These are phyloP conservation scores for Russula brevipes DNA, from an alignment of 768 basidiomycete species.

Conservation along the genomic window DNA sequence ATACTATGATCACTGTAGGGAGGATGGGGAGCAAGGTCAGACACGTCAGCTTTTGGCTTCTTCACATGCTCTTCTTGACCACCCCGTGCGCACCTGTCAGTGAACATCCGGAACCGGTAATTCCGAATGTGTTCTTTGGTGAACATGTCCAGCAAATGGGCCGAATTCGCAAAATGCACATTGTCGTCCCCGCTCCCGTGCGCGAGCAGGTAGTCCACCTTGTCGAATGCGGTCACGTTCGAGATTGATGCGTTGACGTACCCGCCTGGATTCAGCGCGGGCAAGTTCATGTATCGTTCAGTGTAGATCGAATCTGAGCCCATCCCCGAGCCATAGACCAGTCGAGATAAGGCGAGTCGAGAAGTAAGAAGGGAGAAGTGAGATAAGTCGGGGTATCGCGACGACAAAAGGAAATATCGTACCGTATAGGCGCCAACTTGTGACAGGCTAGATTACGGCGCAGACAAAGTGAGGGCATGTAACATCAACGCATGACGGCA, in stretches of 20 bases:
- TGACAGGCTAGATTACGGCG: conserved; percentile 58
- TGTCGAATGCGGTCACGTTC: conserved; percentile 80
- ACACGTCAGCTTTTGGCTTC: neutral
- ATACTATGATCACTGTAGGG: conserved; percentile 72
- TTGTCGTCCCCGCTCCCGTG: conserved; percentile 97
- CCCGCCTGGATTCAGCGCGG: conserved; percentile 71
- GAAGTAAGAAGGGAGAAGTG: neutral
- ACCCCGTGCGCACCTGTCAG: conserved; percentile 63
- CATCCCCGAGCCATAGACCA: neutral
- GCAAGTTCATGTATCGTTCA: conserved; percentile 93
- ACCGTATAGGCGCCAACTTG: conserved; percentile 82
- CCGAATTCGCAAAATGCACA: conserved; percentile 90
- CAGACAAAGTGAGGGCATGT: neutral
- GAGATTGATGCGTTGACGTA: conserved; percentile 87
- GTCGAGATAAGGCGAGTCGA: neutral
- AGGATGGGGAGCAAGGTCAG: no score
- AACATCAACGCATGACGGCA: neutral
- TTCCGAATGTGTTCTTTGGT: conserved; percentile 67
- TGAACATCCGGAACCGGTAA: conserved; percentile 92
- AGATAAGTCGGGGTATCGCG: neutral
- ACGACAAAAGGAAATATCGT: conserved; percentile 26
- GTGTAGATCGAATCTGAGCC: conserved; percentile 87
- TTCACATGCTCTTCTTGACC: neutral
- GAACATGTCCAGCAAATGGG: conserved; percentile 89
- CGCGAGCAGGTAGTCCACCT: conserved; percentile 76